phyloP scores from a whole-genome alignment of 2,329 filamentous ascomycete species.

The Zalaria obscura region DNA sequence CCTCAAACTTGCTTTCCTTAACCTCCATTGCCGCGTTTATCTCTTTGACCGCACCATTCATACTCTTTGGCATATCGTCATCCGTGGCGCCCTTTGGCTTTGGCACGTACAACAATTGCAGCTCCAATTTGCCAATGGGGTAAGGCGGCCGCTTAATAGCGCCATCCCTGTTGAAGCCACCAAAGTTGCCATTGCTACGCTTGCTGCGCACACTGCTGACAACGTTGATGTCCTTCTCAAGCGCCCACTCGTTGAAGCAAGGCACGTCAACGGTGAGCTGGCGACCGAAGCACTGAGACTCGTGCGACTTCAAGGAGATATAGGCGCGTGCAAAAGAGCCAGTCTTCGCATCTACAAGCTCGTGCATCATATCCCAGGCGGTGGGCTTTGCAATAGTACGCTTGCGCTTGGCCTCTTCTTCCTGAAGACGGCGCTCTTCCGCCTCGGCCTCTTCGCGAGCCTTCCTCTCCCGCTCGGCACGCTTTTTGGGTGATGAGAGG shows the following conservation, averaged over 20 bases:
- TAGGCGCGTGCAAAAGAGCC: conserved; percentile 92
- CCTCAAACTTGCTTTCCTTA: conserved; percentile 63
- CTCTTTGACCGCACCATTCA: conserved; percentile 91
- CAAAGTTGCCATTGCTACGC: conserved; percentile 26
- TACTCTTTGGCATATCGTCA: conserved; percentile 98
- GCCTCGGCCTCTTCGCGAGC: conserved; percentile 69
- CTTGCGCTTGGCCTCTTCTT: conserved; percentile 31
- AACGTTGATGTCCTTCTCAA: conserved; percentile 58
- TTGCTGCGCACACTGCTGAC: conserved; percentile 91
- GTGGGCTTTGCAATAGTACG: conserved; percentile 51
- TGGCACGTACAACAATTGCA: conserved; percentile 89
- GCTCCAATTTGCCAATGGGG: conserved; percentile 83
- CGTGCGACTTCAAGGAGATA: conserved; percentile 85
- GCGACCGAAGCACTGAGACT: conserved; percentile 73
- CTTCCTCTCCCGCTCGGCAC: conserved; percentile 80
- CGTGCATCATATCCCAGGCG: conserved; percentile 75
- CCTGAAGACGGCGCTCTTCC: conserved; percentile 24
- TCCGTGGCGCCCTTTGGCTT: conserved; percentile 76
- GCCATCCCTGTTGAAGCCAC: conserved; percentile 47
- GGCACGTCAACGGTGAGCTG: conserved; percentile 79
- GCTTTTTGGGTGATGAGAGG: conserved; percentile 90
- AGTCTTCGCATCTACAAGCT: conserved; percentile 69
- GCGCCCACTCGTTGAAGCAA: conserved; percentile 98
- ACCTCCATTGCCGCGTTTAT: conserved; percentile 80
- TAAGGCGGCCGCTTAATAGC: conserved; percentile 80